Evolutionary conservation across 2,329 filamentous ascomycete genomes (phyloP).

Genomic region (Aspergillus tamarii): DNA sequence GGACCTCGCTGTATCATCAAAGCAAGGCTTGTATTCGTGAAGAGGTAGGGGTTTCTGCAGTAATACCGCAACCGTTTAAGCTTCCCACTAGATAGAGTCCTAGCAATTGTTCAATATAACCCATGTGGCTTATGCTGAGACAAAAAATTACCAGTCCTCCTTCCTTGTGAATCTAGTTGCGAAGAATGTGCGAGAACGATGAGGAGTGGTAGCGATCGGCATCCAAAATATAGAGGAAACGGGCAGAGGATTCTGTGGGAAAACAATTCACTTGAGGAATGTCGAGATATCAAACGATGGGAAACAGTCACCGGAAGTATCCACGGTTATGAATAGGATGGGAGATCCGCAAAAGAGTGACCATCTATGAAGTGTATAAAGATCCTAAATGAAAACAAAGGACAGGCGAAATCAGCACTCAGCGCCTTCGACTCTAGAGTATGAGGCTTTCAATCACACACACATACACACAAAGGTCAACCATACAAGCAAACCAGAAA

Average conservation of each 20-base stretch:
- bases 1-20: slow-evolving; percentile 17
- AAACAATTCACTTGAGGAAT: background rate
- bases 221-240: background rate
- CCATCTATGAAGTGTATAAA: background rate
- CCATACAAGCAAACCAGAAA: background rate
- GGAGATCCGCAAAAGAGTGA: background rate
- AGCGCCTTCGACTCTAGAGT: background rate
- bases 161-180: background rate
- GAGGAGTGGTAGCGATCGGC: background rate
- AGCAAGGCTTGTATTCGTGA: slow-evolving; percentile 2
- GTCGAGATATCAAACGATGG: background rate
- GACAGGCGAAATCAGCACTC: background rate
- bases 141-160: background rate
- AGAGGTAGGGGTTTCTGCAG: background rate
- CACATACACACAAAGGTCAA: background rate
- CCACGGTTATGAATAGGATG: background rate
- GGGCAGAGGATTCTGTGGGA: background rate
- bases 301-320: background rate
- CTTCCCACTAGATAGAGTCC: background rate
- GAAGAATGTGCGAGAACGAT: background rate
- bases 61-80: background rate
- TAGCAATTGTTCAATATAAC: background rate
- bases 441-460: background rate
- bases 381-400: background rate
- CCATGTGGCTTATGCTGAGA: background rate